A percentile compares a stretch with the other conserved stretches of the same genome.
phyloP scores from a whole-genome alignment of 164 flowering plant genomes.

The Protea cynaroides region DNA sequence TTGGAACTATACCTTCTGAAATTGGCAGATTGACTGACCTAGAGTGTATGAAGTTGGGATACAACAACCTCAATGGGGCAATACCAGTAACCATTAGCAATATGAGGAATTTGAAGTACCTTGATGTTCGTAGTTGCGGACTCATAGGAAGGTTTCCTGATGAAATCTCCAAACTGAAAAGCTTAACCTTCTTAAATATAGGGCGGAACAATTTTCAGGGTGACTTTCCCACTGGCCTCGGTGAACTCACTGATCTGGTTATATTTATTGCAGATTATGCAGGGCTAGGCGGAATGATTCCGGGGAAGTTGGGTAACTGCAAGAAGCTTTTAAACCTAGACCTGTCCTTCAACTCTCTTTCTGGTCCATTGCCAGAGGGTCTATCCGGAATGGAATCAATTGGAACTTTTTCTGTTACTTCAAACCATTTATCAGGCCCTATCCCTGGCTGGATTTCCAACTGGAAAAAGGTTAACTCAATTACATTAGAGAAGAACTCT shows the following conservation, averaged over 20 bases:
- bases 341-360: conserved; percentile 46
- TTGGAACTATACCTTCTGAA: conserved; percentile 35
- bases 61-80: conserved; percentile 31
- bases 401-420: conserved; percentile 31
- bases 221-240: conserved; percentile 43
- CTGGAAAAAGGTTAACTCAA: conserved; percentile 33
- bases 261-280: conserved; percentile 37
- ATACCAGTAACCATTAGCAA: conserved; percentile 42
- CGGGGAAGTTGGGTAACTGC: conserved; percentile 48
- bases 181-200: conserved; percentile 38
- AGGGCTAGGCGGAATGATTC: conserved; percentile 48
- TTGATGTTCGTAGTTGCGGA: conserved; percentile 30
- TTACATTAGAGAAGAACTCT: conserved; percentile 35
- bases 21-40: conserved; percentile 31
- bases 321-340: conserved; percentile 41
- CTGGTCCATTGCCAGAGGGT: conserved; percentile 48
- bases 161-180: conserved; percentile 35
- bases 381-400: conserved; percentile 35
- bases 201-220: conserved; percentile 51
- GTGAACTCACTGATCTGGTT: conserved; percentile 35
- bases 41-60: conserved; percentile 17
- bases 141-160: conserved; percentile 44
- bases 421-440: conserved; percentile 45
- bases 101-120: conserved; percentile 30
- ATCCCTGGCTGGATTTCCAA: conserved; percentile 51